Evolutionary conservation across 208 protist genomes (phyloP).

Genomic region (Leishmania tropica): DNA sequence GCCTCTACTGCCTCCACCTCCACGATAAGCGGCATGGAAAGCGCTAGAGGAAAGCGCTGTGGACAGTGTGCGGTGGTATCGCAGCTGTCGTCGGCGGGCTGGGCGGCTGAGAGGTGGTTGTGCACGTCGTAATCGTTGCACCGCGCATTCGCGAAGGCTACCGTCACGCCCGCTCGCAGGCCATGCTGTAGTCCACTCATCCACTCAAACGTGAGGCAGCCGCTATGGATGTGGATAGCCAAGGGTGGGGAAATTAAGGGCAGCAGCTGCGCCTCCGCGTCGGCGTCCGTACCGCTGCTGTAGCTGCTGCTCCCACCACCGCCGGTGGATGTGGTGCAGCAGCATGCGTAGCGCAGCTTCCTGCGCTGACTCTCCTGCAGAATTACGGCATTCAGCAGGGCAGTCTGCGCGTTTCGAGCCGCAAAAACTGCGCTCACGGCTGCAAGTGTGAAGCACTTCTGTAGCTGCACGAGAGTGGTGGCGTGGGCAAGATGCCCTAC

Average conservation of each 20-base stretch:
- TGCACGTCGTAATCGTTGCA: constrained; percentile 23
- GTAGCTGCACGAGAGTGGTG: constrained; percentile 21
- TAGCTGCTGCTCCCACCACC: not conserved
- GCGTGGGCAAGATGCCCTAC: constrained; percentile 6
- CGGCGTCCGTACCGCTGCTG: not conserved
- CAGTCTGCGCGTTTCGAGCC: constrained; percentile 14
- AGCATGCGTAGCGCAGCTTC: constrained; percentile 29
- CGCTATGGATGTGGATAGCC: constrained; percentile 17
- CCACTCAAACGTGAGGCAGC: constrained; percentile 24
- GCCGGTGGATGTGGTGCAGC: not conserved
- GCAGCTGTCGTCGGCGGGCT: not conserved
- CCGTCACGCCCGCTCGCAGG: constrained; percentile 21
- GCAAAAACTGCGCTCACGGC: constrained; percentile 14
- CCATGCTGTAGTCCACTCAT: constrained; percentile 12
- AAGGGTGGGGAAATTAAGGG: constrained; percentile 21
- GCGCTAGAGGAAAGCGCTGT: constrained; percentile 8
- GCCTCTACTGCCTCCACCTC: constrained; percentile 21
- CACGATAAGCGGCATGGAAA: constrained; percentile 13
- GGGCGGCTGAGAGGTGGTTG: not conserved
- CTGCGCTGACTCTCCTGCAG: constrained; percentile 23
- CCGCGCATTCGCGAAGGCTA: constrained; percentile 19
- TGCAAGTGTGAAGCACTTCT: constrained; percentile 14
- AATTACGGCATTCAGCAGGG: constrained; percentile 30
- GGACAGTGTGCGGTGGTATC: not conserved
- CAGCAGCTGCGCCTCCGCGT: constrained; percentile 18